phyloP scores from a whole-genome alignment of 192 early-diverging fungal species.

The Umbelopsis sp. region DNA sequence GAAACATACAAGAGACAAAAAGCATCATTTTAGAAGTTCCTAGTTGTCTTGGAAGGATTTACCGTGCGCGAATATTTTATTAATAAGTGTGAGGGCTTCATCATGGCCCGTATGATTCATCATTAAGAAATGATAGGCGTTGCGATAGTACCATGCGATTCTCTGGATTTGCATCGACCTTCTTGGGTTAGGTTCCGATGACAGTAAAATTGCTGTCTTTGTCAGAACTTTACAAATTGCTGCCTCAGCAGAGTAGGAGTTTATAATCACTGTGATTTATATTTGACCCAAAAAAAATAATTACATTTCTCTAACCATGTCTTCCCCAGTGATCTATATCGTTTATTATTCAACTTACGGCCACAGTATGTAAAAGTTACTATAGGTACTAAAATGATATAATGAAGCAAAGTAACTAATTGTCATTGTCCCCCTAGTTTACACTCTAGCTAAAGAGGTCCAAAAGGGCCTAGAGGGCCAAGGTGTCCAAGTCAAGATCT shows the following conservation, averaged over 20 bases:
- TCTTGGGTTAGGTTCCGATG: not conserved
- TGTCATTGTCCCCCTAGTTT: conserved; percentile 40
- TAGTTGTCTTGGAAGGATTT: no score
- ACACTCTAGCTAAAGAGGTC: conserved; percentile 62
- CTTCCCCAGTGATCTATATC: conserved; percentile 18
- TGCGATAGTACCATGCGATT: no score
- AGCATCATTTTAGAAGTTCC: no score
- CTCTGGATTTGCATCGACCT: no score
- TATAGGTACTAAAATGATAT: not conserved
- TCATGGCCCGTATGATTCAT: no score
- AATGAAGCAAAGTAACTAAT: not conserved
- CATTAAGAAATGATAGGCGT: no score
- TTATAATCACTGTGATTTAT: not conserved
- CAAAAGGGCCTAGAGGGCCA: conserved; percentile 63
- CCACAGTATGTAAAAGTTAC: conserved; percentile 45
- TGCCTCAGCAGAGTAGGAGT: not conserved
- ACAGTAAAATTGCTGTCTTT: not conserved
- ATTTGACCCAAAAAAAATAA: not conserved
- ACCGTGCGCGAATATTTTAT: no score
- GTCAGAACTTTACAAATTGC: not conserved
- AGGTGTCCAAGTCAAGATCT: conserved; percentile 38
- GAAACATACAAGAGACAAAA: no score
- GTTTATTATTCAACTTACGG: conserved; percentile 41
- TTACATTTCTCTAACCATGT: not conserved
- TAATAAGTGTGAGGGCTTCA: no score